Conservation (phyloP, 495 filamentous ascomycete species). For the Clavariopsis aquatica region DNA sequence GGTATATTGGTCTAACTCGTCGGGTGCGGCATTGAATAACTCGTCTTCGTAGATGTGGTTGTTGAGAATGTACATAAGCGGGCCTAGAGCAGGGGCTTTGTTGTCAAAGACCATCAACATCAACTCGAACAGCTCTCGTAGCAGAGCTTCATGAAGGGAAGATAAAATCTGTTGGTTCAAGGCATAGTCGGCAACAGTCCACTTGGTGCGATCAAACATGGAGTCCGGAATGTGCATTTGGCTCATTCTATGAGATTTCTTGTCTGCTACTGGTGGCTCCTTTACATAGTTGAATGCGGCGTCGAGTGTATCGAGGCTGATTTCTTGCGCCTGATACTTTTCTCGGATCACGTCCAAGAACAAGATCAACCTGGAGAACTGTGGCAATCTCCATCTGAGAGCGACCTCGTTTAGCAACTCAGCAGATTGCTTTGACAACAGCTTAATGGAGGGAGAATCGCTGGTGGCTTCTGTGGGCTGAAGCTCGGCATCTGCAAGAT, state of each 20-base stretch:
- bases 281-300: slow-evolving; percentile 80
- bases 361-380: slow-evolving; percentile 74
- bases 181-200: slow-evolving; percentile 79
- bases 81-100: slow-evolving; percentile 77
- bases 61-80: slow-evolving; percentile 79
- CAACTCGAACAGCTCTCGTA: slow-evolving; percentile 84
- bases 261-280: slow-evolving; percentile 60
- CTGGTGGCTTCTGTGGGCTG: slow-evolving; percentile 56
- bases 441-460: slow-evolving; percentile 57
- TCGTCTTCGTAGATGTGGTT: slow-evolving; percentile 80
- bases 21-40: slow-evolving; percentile 66
- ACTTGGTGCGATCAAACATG: slow-evolving; percentile 62
- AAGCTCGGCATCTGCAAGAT: slow-evolving; percentile 60
- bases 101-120: slow-evolving; percentile 84
- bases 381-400: slow-evolving; percentile 86
- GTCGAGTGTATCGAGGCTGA: slow-evolving; percentile 77
- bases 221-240: slow-evolving; percentile 47
- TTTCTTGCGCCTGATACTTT: slow-evolving; percentile 84
- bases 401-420: slow-evolving; percentile 84
- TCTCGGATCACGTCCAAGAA: slow-evolving; percentile 82
- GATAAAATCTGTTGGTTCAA: slow-evolving; percentile 73
- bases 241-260: slow-evolving; percentile 58
- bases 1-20: slow-evolving; percentile 68
- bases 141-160: slow-evolving; percentile 75
- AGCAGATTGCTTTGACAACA: slow-evolving; percentile 78